Conservation (phyloP, 1,284 basidiomycete species). For the Athelia psychrophila region DNA sequence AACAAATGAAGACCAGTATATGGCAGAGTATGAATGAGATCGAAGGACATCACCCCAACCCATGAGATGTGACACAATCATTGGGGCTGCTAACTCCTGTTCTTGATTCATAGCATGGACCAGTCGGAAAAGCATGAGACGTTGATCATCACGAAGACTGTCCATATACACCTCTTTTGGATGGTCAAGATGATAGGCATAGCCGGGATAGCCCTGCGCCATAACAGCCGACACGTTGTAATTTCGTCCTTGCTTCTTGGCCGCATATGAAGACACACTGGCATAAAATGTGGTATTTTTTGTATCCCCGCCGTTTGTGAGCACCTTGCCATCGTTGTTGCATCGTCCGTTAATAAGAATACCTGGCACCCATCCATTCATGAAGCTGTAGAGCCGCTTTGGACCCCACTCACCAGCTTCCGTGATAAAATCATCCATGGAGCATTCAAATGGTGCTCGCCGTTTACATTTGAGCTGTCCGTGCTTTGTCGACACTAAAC, state of each 20-base stretch:
- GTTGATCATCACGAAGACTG: constrained; percentile 14
- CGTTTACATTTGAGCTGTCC: constrained; percentile 28
- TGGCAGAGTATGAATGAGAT: constrained; percentile 27
- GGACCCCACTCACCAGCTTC: constrained; percentile 23
- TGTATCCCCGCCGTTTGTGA: constrained; percentile 23
- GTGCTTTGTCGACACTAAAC: constrained; percentile 16
- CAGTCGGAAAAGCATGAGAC: constrained; percentile 20
- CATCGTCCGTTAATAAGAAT: constrained; percentile 9
- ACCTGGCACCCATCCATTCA: constrained; percentile 22
- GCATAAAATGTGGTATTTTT: constrained; percentile 21
- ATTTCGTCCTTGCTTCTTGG: constrained; percentile 23
- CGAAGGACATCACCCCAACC: constrained; percentile 28
- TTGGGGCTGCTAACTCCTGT: constrained; percentile 28
- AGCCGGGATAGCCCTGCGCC: constrained; percentile 16
- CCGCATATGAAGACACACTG: constrained; percentile 21
- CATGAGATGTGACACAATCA: constrained; percentile 31
- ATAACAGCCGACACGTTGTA: constrained; percentile 30
- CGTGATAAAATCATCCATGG: constrained; percentile 17
- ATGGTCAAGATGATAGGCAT: constrained; percentile 20
- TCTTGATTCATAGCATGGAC: constrained; percentile 23
- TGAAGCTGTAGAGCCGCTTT: constrained; percentile 13
- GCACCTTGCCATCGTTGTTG: constrained; percentile 28
- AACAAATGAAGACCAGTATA: constrained; percentile 28
- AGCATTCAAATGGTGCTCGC: constrained; percentile 26
- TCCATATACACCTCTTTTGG: constrained; percentile 5